Base-by-base conservation (phyloP, 495 filamentous ascomycete genomes). In the Aspergillus nanangensis region DNA sequence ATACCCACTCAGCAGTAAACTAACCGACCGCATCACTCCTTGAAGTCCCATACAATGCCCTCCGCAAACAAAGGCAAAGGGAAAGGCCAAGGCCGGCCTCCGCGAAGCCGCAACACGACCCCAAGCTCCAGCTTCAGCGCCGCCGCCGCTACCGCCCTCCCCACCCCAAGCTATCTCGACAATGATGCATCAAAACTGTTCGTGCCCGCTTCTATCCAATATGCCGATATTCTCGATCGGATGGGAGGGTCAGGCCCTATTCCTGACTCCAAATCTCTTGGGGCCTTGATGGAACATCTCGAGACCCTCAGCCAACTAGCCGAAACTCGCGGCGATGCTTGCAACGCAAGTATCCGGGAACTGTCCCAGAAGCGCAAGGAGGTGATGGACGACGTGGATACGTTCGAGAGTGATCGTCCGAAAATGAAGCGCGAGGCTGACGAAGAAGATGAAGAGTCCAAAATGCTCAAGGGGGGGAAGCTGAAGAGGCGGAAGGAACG, bases 61-160 rank as follows among this genome's bases (percentile, higher is more conserved):
- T 58, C 69, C 13, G 69, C 72, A 27, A 67, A 62, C 44, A 90
- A 90, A 66, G 84, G 87, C 48, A 90, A 88, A 50, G 78, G 84
- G 53, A 90, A n/a, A 90, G 77, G 76, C 53, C 90, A 92, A 75
- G 76, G 61, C 40, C 77, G 88, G 45, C 83, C 80, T 48, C 87
- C 87, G 55, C 82, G 84, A 44, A 92, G 87, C 58, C 84, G 89
- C 55, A 92, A 93, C 65, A 90, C 88, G 9, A 95, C 89, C 3
- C 89, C 89, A 29, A 83, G 72, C 50, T 86, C 85, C 31, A 66
- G 58, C 15, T 62, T 71, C 49, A 79, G 73, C 51, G 70, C 74
- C 32, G 71, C 60, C 35, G 59, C 65, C 8, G 62, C 74, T 48
- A 70, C 65, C 9, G 63, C 74, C 48, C 69, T 65, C 10, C 72